Evolutionary conservation across 2,329 filamentous ascomycete genomes (phyloP).

Genomic region (Calonectria pauciramosa): DNA sequence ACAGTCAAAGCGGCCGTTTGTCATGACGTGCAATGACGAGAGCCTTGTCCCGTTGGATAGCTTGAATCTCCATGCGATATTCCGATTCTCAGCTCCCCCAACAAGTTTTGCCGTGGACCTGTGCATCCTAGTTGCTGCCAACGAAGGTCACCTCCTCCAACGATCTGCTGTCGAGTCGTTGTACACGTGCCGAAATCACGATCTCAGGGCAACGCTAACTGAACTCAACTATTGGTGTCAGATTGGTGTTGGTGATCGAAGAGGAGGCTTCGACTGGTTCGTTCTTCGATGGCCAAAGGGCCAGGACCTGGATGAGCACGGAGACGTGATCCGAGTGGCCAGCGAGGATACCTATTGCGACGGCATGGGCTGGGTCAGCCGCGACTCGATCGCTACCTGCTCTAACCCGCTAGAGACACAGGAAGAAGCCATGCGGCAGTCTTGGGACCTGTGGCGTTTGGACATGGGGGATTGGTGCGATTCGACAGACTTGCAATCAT

Average conservation of each 20-base stretch:
- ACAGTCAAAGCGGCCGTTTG: conserved; percentile 90
- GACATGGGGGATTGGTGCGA: conserved; percentile 72
- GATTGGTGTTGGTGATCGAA: conserved; percentile 90
- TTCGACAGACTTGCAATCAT: conserved; percentile 54
- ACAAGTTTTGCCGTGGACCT: conserved; percentile 81
- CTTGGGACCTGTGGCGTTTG: conserved; percentile 77
- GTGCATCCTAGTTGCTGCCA: conserved; percentile 84
- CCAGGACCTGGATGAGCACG: conserved; percentile 75
- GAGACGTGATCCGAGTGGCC: conserved; percentile 80
- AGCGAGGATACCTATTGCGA: conserved; percentile 83
- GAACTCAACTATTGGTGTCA: conserved; percentile 98
- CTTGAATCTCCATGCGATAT: conserved; percentile 86
- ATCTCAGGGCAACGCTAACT: conserved; percentile 84
- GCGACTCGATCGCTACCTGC: conserved; percentile 65
- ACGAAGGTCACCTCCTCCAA: conserved; percentile 86
- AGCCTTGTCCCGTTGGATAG: conserved; percentile 80
- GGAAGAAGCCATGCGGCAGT: conserved; percentile 74
- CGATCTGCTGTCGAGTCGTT: conserved; percentile 77
- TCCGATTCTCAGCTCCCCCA: conserved; percentile 80
- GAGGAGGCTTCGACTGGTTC: conserved; percentile 92
- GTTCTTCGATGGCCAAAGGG: conserved; percentile 82
- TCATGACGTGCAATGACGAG: conserved; percentile 97
- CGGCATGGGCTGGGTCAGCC: conserved; percentile 83
- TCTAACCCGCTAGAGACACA: conserved; percentile 60
- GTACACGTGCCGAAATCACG: conserved; percentile 76